Percentiles rank a stretch among this genome's conserved stretches.
Evolutionary conservation across 306 rosid genomes (phyloP).

Genomic region (Benincasa hispida): DNA sequence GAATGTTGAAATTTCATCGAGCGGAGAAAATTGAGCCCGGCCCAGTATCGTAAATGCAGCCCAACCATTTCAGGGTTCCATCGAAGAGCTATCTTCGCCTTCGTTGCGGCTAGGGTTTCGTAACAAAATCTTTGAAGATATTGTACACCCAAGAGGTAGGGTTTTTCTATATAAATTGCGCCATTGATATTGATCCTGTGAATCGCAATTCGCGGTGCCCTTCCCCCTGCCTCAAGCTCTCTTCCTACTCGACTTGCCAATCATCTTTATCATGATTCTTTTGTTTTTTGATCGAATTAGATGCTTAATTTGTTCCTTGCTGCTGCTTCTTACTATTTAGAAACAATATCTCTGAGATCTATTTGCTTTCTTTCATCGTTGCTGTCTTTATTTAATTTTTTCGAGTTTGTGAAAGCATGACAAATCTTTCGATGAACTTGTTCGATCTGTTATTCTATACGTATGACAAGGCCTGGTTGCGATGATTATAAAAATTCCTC

Average conservation of each 20-base stretch:
- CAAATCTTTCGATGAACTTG: neutral
- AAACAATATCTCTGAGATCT: neutral
- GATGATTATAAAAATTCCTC: slow-evolving; percentile 96
- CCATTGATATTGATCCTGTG: no score
- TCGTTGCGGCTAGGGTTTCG: neutral
- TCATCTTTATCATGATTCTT: neutral
- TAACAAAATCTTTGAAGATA: neutral
- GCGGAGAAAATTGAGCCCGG: neutral
- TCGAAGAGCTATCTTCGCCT: neutral
- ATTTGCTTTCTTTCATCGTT: neutral
- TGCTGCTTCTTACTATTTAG: neutral
- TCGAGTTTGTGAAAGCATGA: neutral
- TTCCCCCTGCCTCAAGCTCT: neutral
- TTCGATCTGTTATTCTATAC: neutral
- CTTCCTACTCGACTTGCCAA: rapidly evolving
- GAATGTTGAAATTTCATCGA: no score
- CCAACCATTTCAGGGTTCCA: neutral
- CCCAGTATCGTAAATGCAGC: neutral
- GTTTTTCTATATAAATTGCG: neutral
- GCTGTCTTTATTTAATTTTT: neutral
- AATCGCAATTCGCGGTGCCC: no score
- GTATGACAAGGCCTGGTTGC: slow-evolving; percentile 25
- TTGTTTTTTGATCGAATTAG: neutral
- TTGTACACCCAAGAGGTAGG: neutral
- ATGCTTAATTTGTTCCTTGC: neutral